Evolutionary conservation across 352 stramenopile species (phyloP).

Genomic region (Thalassiosira exigua): DNA sequence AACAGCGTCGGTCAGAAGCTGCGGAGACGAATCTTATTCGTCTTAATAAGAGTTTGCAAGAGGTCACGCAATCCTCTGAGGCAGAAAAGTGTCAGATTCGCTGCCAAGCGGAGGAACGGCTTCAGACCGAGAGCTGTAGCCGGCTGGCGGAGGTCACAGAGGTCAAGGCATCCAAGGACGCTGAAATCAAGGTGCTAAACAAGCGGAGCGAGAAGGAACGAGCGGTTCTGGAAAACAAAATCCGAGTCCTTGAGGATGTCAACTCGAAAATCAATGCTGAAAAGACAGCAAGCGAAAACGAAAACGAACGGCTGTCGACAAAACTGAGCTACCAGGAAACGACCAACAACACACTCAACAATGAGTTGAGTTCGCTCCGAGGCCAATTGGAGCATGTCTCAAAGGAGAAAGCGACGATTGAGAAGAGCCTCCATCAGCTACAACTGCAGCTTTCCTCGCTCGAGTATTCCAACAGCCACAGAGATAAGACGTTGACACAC

Average conservation of each 20-base stretch:
- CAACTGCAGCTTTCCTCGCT: conserved; percentile 50
- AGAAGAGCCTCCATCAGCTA: conserved; percentile 55
- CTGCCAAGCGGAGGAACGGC: conserved; percentile 35
- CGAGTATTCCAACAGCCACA: conserved; percentile 45
- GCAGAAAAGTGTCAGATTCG: conserved; percentile 46
- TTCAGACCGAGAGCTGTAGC: conserved; percentile 40
- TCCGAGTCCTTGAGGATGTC: conserved; percentile 40
- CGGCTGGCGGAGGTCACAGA: conserved; percentile 42
- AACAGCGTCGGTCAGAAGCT: conserved; percentile 34
- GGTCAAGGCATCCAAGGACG: conserved; percentile 45
- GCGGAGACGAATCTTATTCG: conserved; percentile 45
- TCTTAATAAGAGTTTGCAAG: conserved; percentile 39
- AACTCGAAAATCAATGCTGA: conserved; percentile 52
- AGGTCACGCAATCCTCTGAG: conserved; percentile 39
- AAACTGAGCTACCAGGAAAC: conserved; percentile 52
- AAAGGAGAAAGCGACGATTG: conserved; percentile 46
- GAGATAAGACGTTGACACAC: conserved; percentile 44
- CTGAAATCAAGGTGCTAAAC: conserved; percentile 52
- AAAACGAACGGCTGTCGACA: conserved; percentile 44
- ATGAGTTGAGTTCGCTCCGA: conserved; percentile 46
- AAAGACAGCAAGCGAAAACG: conserved; percentile 31
- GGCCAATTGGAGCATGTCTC: conserved; percentile 36
- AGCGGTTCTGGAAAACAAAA: conserved; percentile 44
- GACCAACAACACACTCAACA: conserved; percentile 48
- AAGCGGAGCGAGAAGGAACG: conserved; percentile 27